phyloP scores from a whole-genome alignment of 2,329 filamentous ascomycete genomes.

The Magnaporthiopsis poae region DNA sequence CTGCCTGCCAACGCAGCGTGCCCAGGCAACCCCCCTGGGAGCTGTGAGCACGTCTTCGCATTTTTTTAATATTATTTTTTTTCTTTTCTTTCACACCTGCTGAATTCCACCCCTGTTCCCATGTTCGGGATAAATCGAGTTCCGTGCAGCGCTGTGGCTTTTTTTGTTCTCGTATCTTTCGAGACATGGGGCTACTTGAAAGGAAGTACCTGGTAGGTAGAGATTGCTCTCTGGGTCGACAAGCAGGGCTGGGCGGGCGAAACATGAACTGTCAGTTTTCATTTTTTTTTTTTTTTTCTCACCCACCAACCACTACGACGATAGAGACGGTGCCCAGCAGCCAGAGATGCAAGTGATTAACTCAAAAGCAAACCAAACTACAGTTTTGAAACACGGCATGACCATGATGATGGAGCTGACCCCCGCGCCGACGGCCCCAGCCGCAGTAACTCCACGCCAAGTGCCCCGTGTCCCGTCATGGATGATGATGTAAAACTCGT shows the following conservation, averaged over 20 bases:
- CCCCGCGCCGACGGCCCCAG: background rate
- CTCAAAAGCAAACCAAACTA: background rate
- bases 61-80: background rate
- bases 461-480: background rate
- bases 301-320: too few species aligned
- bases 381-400: background rate
- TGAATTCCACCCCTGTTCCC: background rate
- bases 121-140: background rate
- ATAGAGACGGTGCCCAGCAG: too few species aligned
- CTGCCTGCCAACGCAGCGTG: background rate
- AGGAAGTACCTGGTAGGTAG: too few species aligned
- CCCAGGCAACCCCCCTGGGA: background rate
- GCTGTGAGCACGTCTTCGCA: background rate
- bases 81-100: background rate
- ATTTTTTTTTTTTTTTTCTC: too few species aligned
- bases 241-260: too few species aligned
- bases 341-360: background rate
- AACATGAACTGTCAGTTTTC: too few species aligned
- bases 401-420: background rate
- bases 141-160: background rate
- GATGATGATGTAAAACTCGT: background rate
- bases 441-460: background rate
- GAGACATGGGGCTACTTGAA: background rate
- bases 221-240: too few species aligned
- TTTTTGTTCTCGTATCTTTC: background rate